phyloP scores from a whole-genome alignment of 352 stramenopile genomes.

The Pythium phragmitis region DNA sequence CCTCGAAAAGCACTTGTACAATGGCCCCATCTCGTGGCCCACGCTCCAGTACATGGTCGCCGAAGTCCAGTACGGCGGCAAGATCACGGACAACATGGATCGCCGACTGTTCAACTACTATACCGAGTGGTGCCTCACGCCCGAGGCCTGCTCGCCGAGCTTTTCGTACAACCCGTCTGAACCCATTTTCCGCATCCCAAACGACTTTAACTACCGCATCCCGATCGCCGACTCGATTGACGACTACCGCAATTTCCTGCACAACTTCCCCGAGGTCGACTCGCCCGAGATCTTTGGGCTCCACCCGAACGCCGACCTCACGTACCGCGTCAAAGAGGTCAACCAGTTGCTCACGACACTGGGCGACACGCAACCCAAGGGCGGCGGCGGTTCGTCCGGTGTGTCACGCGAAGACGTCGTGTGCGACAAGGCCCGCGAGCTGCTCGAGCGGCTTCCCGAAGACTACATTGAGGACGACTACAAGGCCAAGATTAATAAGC shows the following conservation, averaged over 20 bases:
- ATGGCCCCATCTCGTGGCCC: conserved; percentile 96
- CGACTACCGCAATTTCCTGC: conserved; percentile 95
- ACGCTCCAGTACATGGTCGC: conserved; percentile 99
- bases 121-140: conserved; percentile 95
- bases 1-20: conserved; percentile 98
- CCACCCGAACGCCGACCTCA: conserved; percentile 98
- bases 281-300: conserved; percentile 98
- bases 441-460: conserved; percentile 93
- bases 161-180: conserved; percentile 96
- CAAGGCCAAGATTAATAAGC: conserved; percentile 96
- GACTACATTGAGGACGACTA: conserved; percentile 98
- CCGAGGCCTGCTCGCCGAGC: conserved; percentile 67
- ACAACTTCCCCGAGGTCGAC: conserved; percentile 96
- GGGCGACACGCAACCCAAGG: conserved; percentile 96
- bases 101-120: conserved; percentile 97
- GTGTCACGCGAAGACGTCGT: conserved; percentile 95
- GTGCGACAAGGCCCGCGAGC: conserved; percentile 94
- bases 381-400: conserved; percentile 83
- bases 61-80: conserved; percentile 98
- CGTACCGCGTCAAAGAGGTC: conserved; percentile 97
- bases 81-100: conserved; percentile 99
- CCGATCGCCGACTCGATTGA: conserved; percentile 91
- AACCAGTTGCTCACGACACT: conserved; percentile 94
- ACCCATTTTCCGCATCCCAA: conserved; percentile 95
- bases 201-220: conserved; percentile 97